phyloP scores from a whole-genome alignment of 257 asterid species.

The Solanum phureja region DNA sequence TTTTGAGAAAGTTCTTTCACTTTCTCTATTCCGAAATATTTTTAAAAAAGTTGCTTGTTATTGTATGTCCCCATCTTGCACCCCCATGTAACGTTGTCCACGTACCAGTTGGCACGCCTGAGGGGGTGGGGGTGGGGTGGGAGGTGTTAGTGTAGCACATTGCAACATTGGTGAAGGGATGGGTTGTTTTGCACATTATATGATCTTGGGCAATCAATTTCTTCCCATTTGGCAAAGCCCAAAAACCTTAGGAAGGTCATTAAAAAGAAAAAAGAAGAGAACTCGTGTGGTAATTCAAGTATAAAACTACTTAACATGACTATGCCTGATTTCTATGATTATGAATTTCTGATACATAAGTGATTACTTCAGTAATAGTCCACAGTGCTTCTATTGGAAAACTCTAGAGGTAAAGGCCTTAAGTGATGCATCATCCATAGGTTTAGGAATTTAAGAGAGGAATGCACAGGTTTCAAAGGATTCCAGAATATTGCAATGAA shows the following conservation, averaged over 20 bases:
- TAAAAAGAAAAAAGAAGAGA: not conserved
- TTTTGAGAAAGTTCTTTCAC: not conserved
- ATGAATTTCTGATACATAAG: not conserved
- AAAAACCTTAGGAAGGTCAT: not conserved
- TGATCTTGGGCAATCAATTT: not conserved
- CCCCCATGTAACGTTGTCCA: not conserved
- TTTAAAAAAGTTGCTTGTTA: not conserved
- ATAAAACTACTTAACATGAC: not conserved
- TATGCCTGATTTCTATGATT: not conserved
- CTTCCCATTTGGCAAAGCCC: not conserved
- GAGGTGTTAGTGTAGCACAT: not conserved
- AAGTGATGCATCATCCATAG: not conserved
- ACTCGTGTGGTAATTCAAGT: not conserved
- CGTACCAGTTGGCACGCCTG: not conserved
- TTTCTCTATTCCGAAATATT: not conserved
- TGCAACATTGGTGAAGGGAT: not conserved
- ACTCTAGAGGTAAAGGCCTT: not conserved
- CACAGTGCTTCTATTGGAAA: not conserved
- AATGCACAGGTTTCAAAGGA: not conserved
- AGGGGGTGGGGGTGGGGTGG: not conserved
- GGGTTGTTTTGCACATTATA: not conserved
- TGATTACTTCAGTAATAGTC: not conserved
- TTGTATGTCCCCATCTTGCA: not conserved
- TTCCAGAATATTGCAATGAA: not conserved
- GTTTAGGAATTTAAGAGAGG: not conserved